These are phyloP conservation scores for Heterobasidion annosum DNA, from an alignment of 1,284 basidiomycete species.

Conservation along the genomic window DNA sequence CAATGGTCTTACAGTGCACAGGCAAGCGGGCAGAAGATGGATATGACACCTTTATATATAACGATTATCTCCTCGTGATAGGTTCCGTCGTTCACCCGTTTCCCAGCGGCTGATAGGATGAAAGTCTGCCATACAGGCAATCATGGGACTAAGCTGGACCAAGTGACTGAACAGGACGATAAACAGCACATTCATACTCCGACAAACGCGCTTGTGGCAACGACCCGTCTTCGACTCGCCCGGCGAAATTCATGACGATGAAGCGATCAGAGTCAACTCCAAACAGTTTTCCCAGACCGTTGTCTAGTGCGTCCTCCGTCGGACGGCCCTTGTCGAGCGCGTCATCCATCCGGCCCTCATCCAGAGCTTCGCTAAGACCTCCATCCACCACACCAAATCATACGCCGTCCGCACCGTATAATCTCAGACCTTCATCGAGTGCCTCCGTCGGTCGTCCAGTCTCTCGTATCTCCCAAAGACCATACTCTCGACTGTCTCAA, in stretches of 20 bases:
- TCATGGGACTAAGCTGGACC: too few relatives aligned
- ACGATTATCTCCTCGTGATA: too few relatives aligned
- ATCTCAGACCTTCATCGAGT: constrained; percentile 23
- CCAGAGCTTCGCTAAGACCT: constrained; percentile 27
- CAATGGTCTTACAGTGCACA: too few relatives aligned
- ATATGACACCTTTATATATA: too few relatives aligned
- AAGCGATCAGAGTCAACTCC: neutral
- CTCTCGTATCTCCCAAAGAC: constrained; percentile 48
- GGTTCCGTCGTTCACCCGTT: too few relatives aligned
- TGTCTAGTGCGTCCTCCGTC: constrained; percentile 11
- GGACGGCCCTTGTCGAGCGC: constrained; percentile 12
- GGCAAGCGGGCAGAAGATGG: too few relatives aligned
- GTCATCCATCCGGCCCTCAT: constrained; percentile 22
- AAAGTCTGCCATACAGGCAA: too few relatives aligned
- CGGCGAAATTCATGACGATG: neutral
- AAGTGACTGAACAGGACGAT: too few relatives aligned
- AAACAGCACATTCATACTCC: too few relatives aligned
- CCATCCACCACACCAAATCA: constrained; percentile 26
- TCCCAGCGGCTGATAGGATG: too few relatives aligned
- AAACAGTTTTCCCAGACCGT: constrained; percentile 1
- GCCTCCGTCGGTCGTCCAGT: constrained; percentile 28
- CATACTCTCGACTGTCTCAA: constrained; percentile 25
- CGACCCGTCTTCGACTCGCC: too few relatives aligned
- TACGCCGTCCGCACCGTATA: constrained; percentile 26
- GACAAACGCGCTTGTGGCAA: too few relatives aligned